Evolutionary conservation across 768 basidiomycete species (phyloP).

Genomic region (Boletus sp.): DNA sequence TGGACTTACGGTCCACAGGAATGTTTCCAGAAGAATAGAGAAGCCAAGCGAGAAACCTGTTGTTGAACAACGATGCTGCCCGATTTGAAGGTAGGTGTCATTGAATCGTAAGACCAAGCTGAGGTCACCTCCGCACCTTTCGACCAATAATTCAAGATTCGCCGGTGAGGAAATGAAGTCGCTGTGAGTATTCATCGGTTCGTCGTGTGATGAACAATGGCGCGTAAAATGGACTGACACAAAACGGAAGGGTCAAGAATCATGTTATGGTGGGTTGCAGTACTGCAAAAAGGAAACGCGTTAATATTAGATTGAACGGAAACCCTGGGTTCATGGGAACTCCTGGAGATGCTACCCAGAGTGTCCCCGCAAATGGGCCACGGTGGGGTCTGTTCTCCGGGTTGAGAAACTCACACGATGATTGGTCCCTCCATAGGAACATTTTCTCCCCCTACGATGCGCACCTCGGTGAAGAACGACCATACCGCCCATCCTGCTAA

Average conservation of each 20-base stretch:
- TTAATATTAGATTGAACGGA: constrained; percentile 11
- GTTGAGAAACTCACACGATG: constrained; percentile 66
- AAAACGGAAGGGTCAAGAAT: constrained; percentile 84
- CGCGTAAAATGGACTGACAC: constrained; percentile 48
- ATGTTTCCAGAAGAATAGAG: constrained; percentile 93
- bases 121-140: constrained; percentile 56
- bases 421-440: constrained; percentile 87
- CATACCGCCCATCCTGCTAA: constrained; percentile 72
- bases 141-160: constrained; percentile 90
- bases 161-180: constrained; percentile 73
- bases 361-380: constrained; percentile 1
- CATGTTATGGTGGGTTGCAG: constrained; percentile 93
- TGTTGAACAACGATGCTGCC: constrained; percentile 72
- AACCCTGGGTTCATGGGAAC: background rate
- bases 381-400: background rate
- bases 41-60: constrained; percentile 70
- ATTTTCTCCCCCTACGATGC: constrained; percentile 83
- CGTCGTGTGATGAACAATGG: constrained; percentile 14
- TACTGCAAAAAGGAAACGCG: constrained; percentile 39
- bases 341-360: background rate
- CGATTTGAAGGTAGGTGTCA: constrained; percentile 15
- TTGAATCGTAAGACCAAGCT: constrained; percentile 10
- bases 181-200: constrained; percentile 43
- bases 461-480: constrained; percentile 88
- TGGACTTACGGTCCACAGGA: constrained; percentile 91